Percentiles rank a stretch among this genome's conserved stretches.
Conservation (phyloP, 139 green algal genomes). For the Raphidocelis subcapitata region DNA sequence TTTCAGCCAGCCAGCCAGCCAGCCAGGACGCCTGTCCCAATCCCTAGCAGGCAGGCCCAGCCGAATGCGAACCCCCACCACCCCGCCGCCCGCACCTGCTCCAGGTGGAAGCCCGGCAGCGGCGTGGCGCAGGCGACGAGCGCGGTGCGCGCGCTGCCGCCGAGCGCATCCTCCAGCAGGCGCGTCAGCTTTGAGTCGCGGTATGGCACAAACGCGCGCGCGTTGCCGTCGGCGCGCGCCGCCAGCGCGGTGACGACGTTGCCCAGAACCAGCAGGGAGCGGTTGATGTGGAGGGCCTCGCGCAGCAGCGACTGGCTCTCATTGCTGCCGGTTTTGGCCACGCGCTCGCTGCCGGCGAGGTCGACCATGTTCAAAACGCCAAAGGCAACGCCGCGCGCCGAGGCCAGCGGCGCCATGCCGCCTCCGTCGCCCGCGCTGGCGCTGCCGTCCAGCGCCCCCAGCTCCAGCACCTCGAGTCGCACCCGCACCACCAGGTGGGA, state of each 20-base stretch:
- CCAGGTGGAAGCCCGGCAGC: constrained; percentile 20
- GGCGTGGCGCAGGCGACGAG: constrained; percentile 93
- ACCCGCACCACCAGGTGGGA: constrained; percentile 17
- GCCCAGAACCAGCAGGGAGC: constrained; percentile 79
- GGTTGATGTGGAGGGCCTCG: constrained; percentile 91
- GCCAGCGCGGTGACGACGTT: constrained; percentile 92
- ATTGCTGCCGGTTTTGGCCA: constrained; percentile 41
- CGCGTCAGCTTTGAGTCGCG: constrained; percentile 87
- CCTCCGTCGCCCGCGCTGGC: background rate
- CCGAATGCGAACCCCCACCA: no score
- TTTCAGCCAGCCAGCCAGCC: no score
- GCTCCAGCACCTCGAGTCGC: constrained; percentile 15
- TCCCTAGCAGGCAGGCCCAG: no score
- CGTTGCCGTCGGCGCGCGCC: constrained; percentile 38
- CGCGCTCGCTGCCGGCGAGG: constrained; percentile 84
- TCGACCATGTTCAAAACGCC: constrained; percentile 91
- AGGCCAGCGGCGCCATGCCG: background rate
- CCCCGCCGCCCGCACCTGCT: no score
- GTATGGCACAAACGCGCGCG: no score
- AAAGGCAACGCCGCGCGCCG: constrained; percentile 2
- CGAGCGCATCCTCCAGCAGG: constrained; percentile 87
- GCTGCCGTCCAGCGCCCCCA: background rate
- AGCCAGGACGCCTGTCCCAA: no score
- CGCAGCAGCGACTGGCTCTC: constrained; percentile 54
- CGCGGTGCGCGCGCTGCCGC: constrained; percentile 90